These are phyloP conservation scores for Apiotrichum montevideense DNA, from an alignment of 1,284 basidiomycete species.

Conservation along the genomic window DNA sequence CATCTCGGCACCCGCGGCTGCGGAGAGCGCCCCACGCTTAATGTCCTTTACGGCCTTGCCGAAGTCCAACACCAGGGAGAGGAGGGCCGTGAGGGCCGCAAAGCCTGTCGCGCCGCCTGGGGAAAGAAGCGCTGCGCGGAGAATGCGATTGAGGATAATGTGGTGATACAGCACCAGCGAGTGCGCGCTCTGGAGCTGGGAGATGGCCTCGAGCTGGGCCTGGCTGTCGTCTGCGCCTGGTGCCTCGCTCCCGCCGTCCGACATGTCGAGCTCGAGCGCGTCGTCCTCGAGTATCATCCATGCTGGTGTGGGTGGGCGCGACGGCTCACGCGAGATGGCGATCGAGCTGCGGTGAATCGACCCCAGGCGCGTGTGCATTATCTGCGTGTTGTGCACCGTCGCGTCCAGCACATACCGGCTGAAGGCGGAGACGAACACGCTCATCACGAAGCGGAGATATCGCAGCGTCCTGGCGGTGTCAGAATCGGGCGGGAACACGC, in stretches of 20 bases:
- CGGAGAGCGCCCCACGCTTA: slow-evolving; percentile 55
- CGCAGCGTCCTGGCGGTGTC: slow-evolving; percentile 55
- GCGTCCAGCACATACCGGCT: slow-evolving; percentile 67
- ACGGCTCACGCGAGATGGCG: slow-evolving; percentile 5
- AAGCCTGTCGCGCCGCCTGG: slow-evolving; percentile 57
- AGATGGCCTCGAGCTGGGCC: slow-evolving; percentile 15
- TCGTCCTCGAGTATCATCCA: slow-evolving; percentile 14
- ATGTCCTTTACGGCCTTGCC: slow-evolving; percentile 62
- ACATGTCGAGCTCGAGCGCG: slow-evolving; percentile 12
- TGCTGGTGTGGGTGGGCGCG: slow-evolving; percentile 22
- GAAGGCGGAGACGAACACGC: slow-evolving; percentile 61
- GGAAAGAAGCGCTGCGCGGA: slow-evolving; percentile 66
- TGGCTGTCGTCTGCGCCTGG: slow-evolving; percentile 30
- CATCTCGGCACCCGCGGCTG: slow-evolving; percentile 53
- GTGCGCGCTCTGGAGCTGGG: slow-evolving; percentile 58
- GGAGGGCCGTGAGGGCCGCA: slow-evolving; percentile 59
- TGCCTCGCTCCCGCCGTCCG: slow-evolving; percentile 13
- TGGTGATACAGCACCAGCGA: slow-evolving; percentile 65
- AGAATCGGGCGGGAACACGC: slow-evolving; percentile 55
- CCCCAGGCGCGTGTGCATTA: slow-evolving; percentile 54
- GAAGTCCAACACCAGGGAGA: slow-evolving; percentile 65
- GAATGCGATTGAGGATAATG: slow-evolving; percentile 63
- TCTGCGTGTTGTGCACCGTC: slow-evolving; percentile 65
- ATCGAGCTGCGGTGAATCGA: slow-evolving; percentile 13
- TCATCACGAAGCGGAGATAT: slow-evolving; percentile 65